Conservation (phyloP, 768 basidiomycete genomes). For the Suillus tomentosus region DNA sequence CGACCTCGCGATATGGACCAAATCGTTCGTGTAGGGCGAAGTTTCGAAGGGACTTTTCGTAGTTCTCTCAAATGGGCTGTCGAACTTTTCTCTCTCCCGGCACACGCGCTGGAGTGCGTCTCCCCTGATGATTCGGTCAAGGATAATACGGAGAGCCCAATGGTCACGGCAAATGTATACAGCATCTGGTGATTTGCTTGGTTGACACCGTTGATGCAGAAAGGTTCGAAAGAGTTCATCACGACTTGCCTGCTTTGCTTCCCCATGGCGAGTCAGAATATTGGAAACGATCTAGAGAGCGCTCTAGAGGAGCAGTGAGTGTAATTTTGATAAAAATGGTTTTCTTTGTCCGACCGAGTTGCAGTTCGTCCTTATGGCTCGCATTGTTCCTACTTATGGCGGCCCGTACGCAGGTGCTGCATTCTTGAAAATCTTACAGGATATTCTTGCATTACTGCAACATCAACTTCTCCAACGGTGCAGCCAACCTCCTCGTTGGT, state of each 20-base stretch:
- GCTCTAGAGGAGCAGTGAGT: slow-evolving; percentile 68
- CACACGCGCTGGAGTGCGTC: slow-evolving; percentile 67
- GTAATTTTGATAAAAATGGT: neutral
- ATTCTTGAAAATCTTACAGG: slow-evolving; percentile 74
- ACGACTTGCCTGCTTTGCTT: slow-evolving; percentile 79
- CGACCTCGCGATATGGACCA: slow-evolving; percentile 54
- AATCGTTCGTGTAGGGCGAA: slow-evolving; percentile 48
- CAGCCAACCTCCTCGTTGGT: slow-evolving; percentile 24
- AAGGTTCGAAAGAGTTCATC: slow-evolving; percentile 65
- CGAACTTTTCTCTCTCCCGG: slow-evolving; percentile 47
- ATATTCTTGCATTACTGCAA: slow-evolving; percentile 80
- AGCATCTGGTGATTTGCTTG: slow-evolving; percentile 84
- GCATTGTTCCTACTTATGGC: slow-evolving; percentile 80
- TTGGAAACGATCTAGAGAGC: slow-evolving; percentile 60
- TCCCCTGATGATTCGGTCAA: slow-evolving; percentile 58
- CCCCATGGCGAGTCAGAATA: slow-evolving; percentile 68
- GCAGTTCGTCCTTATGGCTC: slow-evolving; percentile 64
- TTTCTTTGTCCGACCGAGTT: neutral
- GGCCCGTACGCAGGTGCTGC: slow-evolving; percentile 67
- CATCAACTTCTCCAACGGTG: slow-evolving; percentile 75
- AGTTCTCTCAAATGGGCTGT: slow-evolving; percentile 47
- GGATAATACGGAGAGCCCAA: slow-evolving; percentile 61
- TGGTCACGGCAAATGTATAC: slow-evolving; percentile 77
- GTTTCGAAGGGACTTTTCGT: slow-evolving; percentile 37
- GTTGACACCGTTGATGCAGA: slow-evolving; percentile 80